A percentile compares a stretch with the other conserved stretches of the same genome.
Conservation (phyloP, 306 rosid species). For the Pachyrhizus erosus region DNA sequence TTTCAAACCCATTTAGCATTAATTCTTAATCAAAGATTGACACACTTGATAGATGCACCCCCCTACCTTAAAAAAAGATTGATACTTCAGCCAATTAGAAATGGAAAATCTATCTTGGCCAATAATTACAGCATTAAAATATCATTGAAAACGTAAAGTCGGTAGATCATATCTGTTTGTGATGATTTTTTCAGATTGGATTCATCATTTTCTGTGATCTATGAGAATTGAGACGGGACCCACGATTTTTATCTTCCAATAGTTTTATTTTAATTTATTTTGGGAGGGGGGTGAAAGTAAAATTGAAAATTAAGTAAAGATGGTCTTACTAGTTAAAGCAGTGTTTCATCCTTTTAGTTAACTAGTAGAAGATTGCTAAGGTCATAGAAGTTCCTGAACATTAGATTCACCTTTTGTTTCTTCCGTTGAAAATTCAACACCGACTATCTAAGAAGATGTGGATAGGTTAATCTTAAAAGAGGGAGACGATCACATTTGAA, state of each 20-base stretch:
- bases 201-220: constrained; percentile 54
- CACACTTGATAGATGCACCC: constrained; percentile 3
- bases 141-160: constrained; percentile 68
- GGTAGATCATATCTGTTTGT: constrained; percentile 79
- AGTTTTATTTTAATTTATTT: neutral
- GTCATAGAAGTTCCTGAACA: constrained; percentile 33
- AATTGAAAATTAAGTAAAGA: constrained; percentile 7
- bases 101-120: constrained; percentile 42
- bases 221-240: constrained; percentile 52
- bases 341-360: neutral
- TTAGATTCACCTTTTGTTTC: constrained; percentile 26
- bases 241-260: constrained; percentile 28
- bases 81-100: constrained; percentile 50
- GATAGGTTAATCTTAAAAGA: constrained; percentile 47
- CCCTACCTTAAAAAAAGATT: neutral
- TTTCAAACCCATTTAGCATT: constrained; percentile 35
- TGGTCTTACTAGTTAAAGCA: constrained; percentile 27
- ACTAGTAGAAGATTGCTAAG: constrained; percentile 33
- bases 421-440: constrained; percentile 50
- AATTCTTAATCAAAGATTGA: constrained; percentile 32
- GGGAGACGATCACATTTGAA: constrained; percentile 42
- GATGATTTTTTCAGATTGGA: constrained; percentile 71
- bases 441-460: constrained; percentile 46
- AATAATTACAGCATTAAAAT: constrained; percentile 51
- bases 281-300: neutral